phyloP scores from a whole-genome alignment of 768 basidiomycete species.

The Trametes cinnabarina region DNA sequence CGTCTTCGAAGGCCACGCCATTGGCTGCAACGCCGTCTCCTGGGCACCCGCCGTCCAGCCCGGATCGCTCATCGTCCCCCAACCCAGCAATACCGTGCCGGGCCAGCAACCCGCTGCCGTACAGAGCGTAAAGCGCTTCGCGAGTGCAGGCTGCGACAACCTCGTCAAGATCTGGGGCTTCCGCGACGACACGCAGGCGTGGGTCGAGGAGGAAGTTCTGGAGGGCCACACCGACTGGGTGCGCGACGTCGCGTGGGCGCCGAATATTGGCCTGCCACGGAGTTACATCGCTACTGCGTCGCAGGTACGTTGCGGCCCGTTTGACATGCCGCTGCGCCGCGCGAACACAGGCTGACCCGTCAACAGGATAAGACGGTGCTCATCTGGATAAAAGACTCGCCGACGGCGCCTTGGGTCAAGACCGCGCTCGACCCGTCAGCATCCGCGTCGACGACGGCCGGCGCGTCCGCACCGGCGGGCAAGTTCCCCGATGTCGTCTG shows the following conservation, averaged over 20 bases:
- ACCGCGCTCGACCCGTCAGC: conserved; percentile 72
- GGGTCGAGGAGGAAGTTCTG: conserved; percentile 87
- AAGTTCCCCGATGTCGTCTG: conserved; percentile 98
- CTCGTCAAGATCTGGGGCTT: conserved; percentile 93
- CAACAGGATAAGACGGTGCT: conserved; percentile 74
- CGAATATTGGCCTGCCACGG: conserved; percentile 91
- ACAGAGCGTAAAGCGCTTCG: conserved; percentile 80
- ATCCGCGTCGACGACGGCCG: conserved; percentile 43
- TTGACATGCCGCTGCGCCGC: no score
- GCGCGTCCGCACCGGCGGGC: conserved; percentile 43
- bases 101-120: conserved; percentile 40
- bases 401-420: conserved; percentile 74
- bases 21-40: conserved; percentile 95
- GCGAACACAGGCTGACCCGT: not conserved
- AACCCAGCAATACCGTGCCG: conserved; percentile 47
- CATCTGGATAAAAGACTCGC: conserved; percentile 87
- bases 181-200: conserved; percentile 82
- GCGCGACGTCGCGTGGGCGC: conserved; percentile 98
- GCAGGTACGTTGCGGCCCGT: conserved; percentile 51
- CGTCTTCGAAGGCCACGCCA: conserved; percentile 93
- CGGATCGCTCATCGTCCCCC: conserved; percentile 77
- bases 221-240: conserved; percentile 98
- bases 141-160: conserved; percentile 94
- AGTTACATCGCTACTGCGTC: conserved; percentile 96
- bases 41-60: conserved; percentile 94